These are phyloP conservation scores for Sarcomyxa edulis DNA, from an alignment of 768 basidiomycete species.

Conservation along the genomic window DNA sequence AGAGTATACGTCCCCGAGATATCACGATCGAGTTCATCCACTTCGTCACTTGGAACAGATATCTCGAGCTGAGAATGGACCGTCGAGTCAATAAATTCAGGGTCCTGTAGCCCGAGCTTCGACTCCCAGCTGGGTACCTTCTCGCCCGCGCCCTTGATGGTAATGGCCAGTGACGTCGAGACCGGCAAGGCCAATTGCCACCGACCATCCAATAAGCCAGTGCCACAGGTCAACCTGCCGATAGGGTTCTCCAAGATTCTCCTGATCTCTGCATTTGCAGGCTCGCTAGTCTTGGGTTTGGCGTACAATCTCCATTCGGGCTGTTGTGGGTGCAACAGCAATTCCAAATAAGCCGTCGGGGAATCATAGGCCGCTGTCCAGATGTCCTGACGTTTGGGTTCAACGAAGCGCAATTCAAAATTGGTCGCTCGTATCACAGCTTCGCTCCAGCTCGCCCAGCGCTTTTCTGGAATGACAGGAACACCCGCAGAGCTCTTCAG, in stretches of 20 bases:
- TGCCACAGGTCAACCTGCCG: conserved; percentile 61
- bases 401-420: conserved; percentile 76
- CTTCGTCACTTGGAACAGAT: conserved; percentile 43
- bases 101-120: conserved; percentile 64
- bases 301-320: conserved; percentile 88
- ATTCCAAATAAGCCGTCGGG: conserved; percentile 62
- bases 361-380: conserved; percentile 84
- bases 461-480: conserved; percentile 43
- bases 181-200: conserved; percentile 83
- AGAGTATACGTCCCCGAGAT: conserved; percentile 78
- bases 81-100: conserved; percentile 58
- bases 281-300: conserved; percentile 56
- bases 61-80: conserved; percentile 68
- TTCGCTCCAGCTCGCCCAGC: conserved; percentile 66
- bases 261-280: conserved; percentile 79
- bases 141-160: conserved; percentile 60
- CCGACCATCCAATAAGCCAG: conserved; percentile 54
- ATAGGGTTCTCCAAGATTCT: conserved; percentile 67
- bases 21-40: conserved; percentile 61
- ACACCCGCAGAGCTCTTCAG: conserved; percentile 35
- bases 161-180: conserved; percentile 47
- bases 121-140: conserved; percentile 83
- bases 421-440: conserved; percentile 56
- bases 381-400: conserved; percentile 81
- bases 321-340: conserved; percentile 68